Base-by-base conservation (phyloP, 176 grass and related monocot species). In the Thinopyrum elongatum region DNA sequence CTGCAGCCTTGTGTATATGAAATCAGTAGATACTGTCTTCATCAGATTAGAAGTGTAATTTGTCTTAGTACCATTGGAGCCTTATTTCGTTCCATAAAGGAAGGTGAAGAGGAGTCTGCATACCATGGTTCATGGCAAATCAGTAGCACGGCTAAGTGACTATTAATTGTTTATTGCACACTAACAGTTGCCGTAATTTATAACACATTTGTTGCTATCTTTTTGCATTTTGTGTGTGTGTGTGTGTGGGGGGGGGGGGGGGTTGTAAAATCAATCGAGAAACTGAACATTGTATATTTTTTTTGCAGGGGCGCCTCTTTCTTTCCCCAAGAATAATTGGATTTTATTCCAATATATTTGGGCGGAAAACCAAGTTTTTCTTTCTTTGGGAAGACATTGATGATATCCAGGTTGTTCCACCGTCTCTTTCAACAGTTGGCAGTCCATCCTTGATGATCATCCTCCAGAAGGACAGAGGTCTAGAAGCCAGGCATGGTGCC, bases 331-430 rank as follows among this genome's bases (percentile, higher is more conserved):
- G 93, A 91, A 98, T 98, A 88, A 84, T 83, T 88, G 96, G 96
- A 15, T 98, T 98, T 79, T 92, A 98, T 70, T 80, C 94, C 2
- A 98, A 92, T 80, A 77, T 98, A 49, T 98, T 98, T 86, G 93
- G 93, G 5, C 86, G 90, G 60, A 98, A 95, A 89, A 98, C 96
- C n/a, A 98, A 92, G 58, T 92, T 98, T 84, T 98, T 95, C 91
- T 94, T 98, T 85, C 96, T 98, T 64, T 98, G 93, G 96, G 92
- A 98, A 74, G 96, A 98, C 74, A 91, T 98, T 70, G 95, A 94
- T 35, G 91, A 98, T 65, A 92, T 98, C 71, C 95, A 98, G 57
- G 86, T 95, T 74, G 44, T 94, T 78, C 86, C 93, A 65, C 88
- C 96, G 3, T 87, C 94, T 59, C 84, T 98, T 34, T 82, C 91